Base-by-base conservation (phyloP, 352 stramenopile species). In the Stephanocyclus meneghinianus region DNA sequence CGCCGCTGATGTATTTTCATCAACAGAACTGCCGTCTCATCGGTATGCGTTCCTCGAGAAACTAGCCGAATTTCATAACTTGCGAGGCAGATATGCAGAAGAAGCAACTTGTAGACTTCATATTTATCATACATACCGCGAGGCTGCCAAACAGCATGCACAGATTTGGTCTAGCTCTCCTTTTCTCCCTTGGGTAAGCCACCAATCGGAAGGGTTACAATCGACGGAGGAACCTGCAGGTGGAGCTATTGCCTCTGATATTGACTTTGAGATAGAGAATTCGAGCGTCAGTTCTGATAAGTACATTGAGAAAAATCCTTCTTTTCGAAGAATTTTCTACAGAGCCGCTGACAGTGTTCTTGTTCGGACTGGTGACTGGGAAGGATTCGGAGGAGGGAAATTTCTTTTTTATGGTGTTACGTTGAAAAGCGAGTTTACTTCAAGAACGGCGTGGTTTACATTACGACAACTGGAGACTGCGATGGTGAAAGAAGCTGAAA, bases 401-500 rank as follows among this genome's bases (percentile, higher is more conserved):
- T 89, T 82, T 79, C 69, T 90, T 1, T 94, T 94, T 72, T 91
- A 81, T 72, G 88, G 90, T 40, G 85, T 92, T 18, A 84, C 90
- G 26, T 75, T 91, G 53, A 83, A 89, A 67, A 87, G 83, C 35
- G 90, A 94, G 78, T 94, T 91, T 56, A 70, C 74, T 64, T 87
- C 78, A 35, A 57, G 81, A 26, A 80, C 73, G n/a, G 80, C 88
- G 45, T 94, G 90, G 90, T 87, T 74, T 51, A 82, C 80, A 40
- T 62, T 79, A 29, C 35, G 81, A 50, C 81, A 92, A 77, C 90
- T 94, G 77, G 87, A 92, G 81, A 84, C 85, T 62, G 83, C 88
- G n/a, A 94, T 94, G 90, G 81, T 91, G 37, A 85, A 93, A 57
- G 88, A 93, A 81, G 90, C 90, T 26, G 90, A 93, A 62, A 67